Percentiles rank a stretch among this genome's conserved stretches.
Evolutionary conservation across 441 rosid species (phyloP).

Genomic region (Bruguiera hainesii): DNA sequence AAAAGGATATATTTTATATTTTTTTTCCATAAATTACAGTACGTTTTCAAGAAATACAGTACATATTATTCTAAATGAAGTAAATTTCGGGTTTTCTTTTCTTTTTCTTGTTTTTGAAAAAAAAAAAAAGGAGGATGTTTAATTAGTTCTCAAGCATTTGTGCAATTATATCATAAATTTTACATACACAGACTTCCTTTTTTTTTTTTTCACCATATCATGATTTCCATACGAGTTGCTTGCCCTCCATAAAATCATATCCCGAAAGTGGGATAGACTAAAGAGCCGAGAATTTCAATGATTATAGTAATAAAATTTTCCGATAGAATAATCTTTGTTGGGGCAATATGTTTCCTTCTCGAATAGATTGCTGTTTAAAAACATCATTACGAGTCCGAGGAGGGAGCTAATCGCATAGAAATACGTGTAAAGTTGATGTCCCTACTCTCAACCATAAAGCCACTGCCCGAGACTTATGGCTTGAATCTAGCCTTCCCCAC

Average conservation of each 20-base stretch:
- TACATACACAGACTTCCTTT: neutral
- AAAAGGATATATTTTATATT: no score
- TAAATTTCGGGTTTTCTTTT: neutral
- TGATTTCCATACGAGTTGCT: neutral
- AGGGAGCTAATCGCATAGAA: conserved; percentile 35
- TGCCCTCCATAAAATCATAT: conserved; percentile 1
- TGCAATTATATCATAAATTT: conserved; percentile 4
- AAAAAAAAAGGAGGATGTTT: no score
- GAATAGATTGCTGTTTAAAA: conserved; percentile 34
- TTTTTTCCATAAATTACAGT: no score
- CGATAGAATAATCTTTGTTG: conserved; percentile 37
- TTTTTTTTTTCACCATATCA: neutral
- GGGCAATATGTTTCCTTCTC: conserved; percentile 17
- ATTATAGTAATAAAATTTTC: conserved; percentile 41
- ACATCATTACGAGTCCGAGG: conserved; percentile 40
- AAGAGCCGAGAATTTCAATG: conserved; percentile 24
- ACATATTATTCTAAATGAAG: no score
- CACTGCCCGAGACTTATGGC: conserved; percentile 53
- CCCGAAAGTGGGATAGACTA: neutral
- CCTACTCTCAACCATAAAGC: conserved; percentile 39
- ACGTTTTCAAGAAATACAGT: no score
- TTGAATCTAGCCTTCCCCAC: conserved; percentile 36
- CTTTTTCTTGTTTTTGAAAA: neutral
- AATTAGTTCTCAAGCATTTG: neutral
- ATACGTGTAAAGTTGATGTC: conserved; percentile 50